Base-by-base conservation (phyloP, 2,329 filamentous ascomycete species). In the Diplodia seriata region DNA sequence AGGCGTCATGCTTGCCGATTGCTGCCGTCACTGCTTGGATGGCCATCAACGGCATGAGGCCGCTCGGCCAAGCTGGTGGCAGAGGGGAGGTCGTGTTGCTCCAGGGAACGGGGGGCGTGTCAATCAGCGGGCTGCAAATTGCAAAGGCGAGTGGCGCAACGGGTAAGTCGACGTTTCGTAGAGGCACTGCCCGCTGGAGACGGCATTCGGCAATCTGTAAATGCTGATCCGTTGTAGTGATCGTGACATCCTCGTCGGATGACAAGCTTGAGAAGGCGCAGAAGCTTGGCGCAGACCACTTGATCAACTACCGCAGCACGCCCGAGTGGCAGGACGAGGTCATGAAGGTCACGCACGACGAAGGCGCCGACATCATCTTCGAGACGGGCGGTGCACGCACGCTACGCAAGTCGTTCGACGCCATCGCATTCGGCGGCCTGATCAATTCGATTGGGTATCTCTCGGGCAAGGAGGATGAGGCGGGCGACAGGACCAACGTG, bases 21-120 rank as follows among this genome's bases (percentile, higher is more conserved):
- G 87, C 88, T 0, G 83, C 82, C 1, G 81, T 90, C 36, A 90
- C 89, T 2, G 88, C 88, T 0, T 90, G 86, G 87, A 89, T 87
- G 85, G 81, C 85, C 9, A 80, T 91, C 71, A 89, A 90, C 75
- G 84, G 85, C 55, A 85, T 87, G 79, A 80, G 85, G 31, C 85
- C 86, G 0, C 73, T 86, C 0, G 86, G 85, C 0, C 77, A 85
- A 63, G 81, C 82, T 23, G 82, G 83, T 1, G 84, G 84, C 36
- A 67, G 66, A 57, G 76, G 70, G 51, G 76, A 73, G 70, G 78
- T 70, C 68, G 75, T 82, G 2, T 73, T 82, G 9, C 74, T 80
- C 61, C 80, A 82, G 68, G 81, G 80, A 5, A 82, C 80, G 4
- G 80, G 80, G 0, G 84, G 85, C 74, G 78, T 80, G 68, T 78